Base-by-base conservation (phyloP, 169 alveolate species). In the Ichthyophthirius multifiliis region DNA sequence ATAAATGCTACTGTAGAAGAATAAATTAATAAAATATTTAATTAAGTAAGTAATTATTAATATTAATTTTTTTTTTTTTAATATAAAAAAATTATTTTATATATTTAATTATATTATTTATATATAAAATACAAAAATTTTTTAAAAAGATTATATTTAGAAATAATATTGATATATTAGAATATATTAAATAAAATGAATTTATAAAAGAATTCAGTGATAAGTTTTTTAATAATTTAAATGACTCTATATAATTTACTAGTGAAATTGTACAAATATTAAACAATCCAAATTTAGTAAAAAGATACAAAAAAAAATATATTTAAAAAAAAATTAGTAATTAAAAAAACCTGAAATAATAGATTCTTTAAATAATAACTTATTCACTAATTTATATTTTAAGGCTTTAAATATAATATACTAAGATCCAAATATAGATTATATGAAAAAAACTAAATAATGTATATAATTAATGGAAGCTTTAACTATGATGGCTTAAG, bases 211-310 rank as follows among this genome's bases (percentile, higher is more conserved):
- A 55, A 27, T 23, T 55, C 0, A 55, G 71, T 18, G 71, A 55
- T 3, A 55, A 55, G 31, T 55, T 55, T 23, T 55, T 55, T 55
- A 39, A 55, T 27, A 55, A 55, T 55, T 7, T 55, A 27, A 23
- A 39, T 18, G 71, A 55, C 31, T 55, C 71, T 1, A 55, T 55
- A 34, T 27, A 55, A 55, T 55, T 55, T 39, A 55, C 31, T 27
- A 39, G 71, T 20, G 71, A 55, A 55, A 34, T 55, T 27, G 23
- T 55, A 23, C 13, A 34, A 27, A 55, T 55, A n/a, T 27, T 55
- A 27, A 55, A 55, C 18, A 55, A 55, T 27, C 71, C 71, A 27
- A 55, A 55, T 55, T 55, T 55, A 27, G 71, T 55, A 55, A 55
- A 20, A 18, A 27, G 23, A 27, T 55, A 27, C 43, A 16, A 20